Evolutionary conservation across 2,329 filamentous ascomycete genomes (phyloP).

Genomic region (Fusarium foetens): DNA sequence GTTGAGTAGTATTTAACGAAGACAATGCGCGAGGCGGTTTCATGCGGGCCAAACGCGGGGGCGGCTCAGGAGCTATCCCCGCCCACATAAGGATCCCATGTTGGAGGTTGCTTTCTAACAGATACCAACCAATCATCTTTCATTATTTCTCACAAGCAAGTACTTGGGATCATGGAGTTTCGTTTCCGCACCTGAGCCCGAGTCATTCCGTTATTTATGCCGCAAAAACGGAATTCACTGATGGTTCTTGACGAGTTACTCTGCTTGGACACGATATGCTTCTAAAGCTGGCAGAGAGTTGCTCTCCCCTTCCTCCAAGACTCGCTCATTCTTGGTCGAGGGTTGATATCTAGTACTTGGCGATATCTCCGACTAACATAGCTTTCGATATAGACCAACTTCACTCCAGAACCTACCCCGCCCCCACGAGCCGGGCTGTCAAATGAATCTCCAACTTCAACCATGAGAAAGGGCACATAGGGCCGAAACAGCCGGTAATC

Average conservation of each 20-base stretch:
- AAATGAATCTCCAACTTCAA: conserved; percentile 23
- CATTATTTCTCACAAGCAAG: not conserved
- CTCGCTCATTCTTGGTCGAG: not conserved
- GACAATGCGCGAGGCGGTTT: conserved; percentile 21
- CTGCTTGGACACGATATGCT: not conserved
- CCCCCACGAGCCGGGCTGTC: conserved; percentile 4
- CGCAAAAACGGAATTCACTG: not conserved
- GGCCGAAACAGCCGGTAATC: not conserved
- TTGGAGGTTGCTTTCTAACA: conserved; percentile 9
- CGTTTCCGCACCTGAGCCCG: conserved; percentile 16
- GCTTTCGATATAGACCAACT: not conserved
- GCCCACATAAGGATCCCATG: not conserved
- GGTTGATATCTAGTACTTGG: not conserved
- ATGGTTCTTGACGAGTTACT: not conserved
- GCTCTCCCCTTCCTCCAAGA: not conserved
- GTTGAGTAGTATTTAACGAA: conserved; percentile 9
- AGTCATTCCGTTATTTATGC: conserved; percentile 18
- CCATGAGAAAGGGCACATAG: not conserved
- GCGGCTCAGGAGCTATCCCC: conserved; percentile 8
- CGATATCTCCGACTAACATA: not conserved
- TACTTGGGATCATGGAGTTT: not conserved
- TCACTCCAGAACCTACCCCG: conserved; percentile 10
- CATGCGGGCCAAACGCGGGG: conserved; percentile 30
- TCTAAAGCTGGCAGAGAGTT: not conserved
- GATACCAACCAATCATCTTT: conserved; percentile 11